These are phyloP conservation scores for Aspergillus proliferans DNA, from an alignment of 2,329 filamentous ascomycete genomes.

Conservation along the genomic window DNA sequence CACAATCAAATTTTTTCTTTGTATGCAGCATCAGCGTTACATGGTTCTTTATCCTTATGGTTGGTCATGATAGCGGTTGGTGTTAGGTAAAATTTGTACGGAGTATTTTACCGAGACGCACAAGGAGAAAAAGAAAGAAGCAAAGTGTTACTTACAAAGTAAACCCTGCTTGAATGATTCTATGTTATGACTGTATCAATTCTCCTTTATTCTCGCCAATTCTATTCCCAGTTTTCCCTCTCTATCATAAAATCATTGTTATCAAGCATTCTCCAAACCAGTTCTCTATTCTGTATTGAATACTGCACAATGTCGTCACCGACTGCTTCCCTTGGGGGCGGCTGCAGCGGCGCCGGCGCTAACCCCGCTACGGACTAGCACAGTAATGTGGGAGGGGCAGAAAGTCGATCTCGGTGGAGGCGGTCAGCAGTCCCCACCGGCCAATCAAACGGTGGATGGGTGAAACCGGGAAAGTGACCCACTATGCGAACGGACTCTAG, in stretches of 20 bases:
- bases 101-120: too few species aligned
- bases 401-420: too few species aligned
- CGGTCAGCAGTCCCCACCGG: too few species aligned
- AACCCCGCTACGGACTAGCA: constrained; percentile 1
- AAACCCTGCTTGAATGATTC: too few species aligned
- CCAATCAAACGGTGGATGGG: background rate
- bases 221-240: background rate
- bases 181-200: too few species aligned
- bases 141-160: too few species aligned
- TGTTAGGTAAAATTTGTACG: too few species aligned
- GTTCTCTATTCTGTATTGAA: constrained; percentile 3
- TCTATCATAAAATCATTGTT: constrained; percentile 2
- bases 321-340: constrained; percentile 14
- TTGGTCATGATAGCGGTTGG: too few species aligned
- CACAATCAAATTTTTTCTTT: too few species aligned
- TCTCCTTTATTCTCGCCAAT: background rate
- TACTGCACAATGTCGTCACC: constrained; percentile 17
- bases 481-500: background rate
- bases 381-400: constrained; percentile 10
- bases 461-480: background rate
- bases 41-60: too few species aligned
- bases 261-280: constrained; percentile 1
- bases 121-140: too few species aligned
- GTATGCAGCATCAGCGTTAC: too few species aligned
- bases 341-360: constrained; percentile 12